phyloP scores from a whole-genome alignment of 805 yeast genomes.

The Candida railenensis region DNA sequence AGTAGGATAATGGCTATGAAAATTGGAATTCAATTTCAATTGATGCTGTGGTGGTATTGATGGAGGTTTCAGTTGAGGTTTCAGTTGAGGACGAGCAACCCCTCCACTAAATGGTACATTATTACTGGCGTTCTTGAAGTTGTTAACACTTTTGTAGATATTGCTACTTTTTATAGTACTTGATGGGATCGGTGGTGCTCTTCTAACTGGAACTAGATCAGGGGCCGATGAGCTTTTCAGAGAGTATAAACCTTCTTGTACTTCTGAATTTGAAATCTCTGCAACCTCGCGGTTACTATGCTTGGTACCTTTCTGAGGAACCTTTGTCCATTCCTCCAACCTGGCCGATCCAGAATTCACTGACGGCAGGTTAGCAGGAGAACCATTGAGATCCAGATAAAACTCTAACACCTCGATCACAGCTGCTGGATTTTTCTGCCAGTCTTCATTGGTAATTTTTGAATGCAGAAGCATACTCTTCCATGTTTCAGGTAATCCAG shows the following conservation, averaged over 20 bases:
- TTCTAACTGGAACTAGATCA: constrained; percentile 48
- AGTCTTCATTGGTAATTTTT: constrained; percentile 59
- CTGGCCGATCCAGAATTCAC: constrained; percentile 15
- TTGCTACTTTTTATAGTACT: constrained; percentile 2
- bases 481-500: constrained; percentile 61
- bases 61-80: background rate
- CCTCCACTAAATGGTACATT: constrained; percentile 35
- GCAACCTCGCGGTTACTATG: constrained; percentile 20
- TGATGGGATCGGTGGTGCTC: constrained; percentile 56
- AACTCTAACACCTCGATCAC: constrained; percentile 61
- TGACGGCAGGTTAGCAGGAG: constrained; percentile 27
- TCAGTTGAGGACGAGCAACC: background rate
- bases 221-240: constrained; percentile 7
- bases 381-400: constrained; percentile 47
- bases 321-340: constrained; percentile 44
- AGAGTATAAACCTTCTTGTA: constrained; percentile 1
- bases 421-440: constrained; percentile 63
- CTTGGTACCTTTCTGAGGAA: constrained; percentile 21
- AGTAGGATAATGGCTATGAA: constrained; percentile 15
- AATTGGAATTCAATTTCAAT: constrained; percentile 16
- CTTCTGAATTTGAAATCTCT: background rate
- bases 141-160: constrained; percentile 11
- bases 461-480: constrained; percentile 54
- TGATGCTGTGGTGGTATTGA: background rate
- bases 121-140: constrained; percentile 13